phyloP scores from a whole-genome alignment of 2,329 filamentous ascomycete genomes.

The Cryphonectria radicalis region DNA sequence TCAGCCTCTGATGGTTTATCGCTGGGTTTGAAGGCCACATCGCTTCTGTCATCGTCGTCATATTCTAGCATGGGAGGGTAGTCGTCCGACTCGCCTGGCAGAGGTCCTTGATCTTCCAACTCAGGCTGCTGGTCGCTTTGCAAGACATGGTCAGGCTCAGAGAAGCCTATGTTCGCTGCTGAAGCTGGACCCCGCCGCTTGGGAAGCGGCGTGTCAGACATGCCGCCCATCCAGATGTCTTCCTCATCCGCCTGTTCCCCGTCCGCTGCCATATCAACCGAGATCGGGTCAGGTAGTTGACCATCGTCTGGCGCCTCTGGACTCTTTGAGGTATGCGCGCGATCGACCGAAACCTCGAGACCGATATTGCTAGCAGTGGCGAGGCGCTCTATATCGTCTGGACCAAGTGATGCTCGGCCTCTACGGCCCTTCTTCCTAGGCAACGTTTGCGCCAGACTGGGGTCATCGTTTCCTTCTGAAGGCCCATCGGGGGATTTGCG shows the following conservation, averaged over 20 bases:
- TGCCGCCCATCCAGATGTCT: slow-evolving; percentile 31
- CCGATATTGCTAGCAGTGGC: neutral
- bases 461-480: slow-evolving; percentile 35
- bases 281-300: neutral
- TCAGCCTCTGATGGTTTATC: neutral
- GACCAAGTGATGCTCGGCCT: slow-evolving; percentile 35
- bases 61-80: slow-evolving; percentile 12
- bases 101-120: slow-evolving; percentile 19
- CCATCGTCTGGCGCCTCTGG: neutral
- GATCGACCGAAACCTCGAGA: neutral
- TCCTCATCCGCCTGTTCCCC: slow-evolving; percentile 28
- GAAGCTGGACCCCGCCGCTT: neutral
- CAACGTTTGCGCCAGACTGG: slow-evolving; percentile 32
- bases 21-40: neutral
- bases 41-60: neutral
- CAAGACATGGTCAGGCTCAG: neutral
- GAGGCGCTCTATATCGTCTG: slow-evolving; percentile 36
- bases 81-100: slow-evolving; percentile 22
- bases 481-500: slow-evolving; percentile 19
- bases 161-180: slow-evolving; percentile 1
- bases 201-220: slow-evolving; percentile 26
- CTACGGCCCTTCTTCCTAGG: slow-evolving; percentile 40
- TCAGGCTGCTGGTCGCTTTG: slow-evolving; percentile 7
- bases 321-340: neutral
- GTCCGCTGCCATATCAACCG: neutral